phyloP scores from a whole-genome alignment of 768 basidiomycete genomes.

The Naganishia kalamii region DNA sequence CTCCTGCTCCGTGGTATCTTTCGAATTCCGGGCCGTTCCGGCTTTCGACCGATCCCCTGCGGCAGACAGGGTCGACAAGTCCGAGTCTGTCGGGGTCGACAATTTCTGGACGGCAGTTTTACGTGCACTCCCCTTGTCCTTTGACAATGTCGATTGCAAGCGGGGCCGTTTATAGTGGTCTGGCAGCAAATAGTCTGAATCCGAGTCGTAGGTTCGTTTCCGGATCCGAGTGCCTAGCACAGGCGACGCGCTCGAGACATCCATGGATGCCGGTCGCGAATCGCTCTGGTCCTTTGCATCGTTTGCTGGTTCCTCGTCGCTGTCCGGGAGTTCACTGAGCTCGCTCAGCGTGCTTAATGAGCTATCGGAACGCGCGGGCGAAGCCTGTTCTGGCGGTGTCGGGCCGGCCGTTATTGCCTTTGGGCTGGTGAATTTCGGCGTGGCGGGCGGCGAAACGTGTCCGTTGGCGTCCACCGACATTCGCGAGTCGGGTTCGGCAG shows the following conservation, averaged over 20 bases:
- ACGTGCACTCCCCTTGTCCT: neutral
- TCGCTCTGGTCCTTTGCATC: too few species aligned
- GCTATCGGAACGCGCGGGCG: neutral
- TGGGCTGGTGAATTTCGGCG: neutral
- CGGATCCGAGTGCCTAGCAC: neutral
- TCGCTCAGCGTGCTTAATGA: neutral
- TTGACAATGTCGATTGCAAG: neutral
- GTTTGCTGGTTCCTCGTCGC: neutral
- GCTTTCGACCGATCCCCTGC: neutral
- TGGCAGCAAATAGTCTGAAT: neutral
- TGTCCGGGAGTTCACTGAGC: neutral
- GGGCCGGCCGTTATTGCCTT: neutral
- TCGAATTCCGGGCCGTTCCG: neutral
- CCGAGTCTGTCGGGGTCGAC: neutral
- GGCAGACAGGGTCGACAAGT: neutral
- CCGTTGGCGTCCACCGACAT: neutral
- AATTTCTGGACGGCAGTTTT: neutral
- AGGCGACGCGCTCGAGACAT: neutral
- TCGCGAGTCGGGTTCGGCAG: neutral
- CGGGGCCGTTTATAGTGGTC: neutral
- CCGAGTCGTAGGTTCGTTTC: neutral
- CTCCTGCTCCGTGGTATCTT: neutral
- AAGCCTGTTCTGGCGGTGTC: neutral
- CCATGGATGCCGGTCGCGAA: too few species aligned
- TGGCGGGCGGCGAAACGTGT: neutral